Base-by-base conservation (phyloP, 1,139 yeast genomes). In the Lodderomyces metapsilosis region DNA sequence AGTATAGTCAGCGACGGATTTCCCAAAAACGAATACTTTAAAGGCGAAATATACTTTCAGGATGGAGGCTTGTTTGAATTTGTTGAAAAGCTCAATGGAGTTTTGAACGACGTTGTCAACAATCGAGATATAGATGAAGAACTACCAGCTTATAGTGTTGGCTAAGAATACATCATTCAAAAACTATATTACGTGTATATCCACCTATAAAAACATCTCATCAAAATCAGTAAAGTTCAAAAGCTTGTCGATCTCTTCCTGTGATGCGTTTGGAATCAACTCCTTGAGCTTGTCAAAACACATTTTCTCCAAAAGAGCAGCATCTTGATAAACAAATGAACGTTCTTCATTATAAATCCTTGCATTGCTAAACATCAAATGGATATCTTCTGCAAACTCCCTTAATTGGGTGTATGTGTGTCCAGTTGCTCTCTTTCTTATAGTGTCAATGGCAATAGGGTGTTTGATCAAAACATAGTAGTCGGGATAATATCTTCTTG, bases 291-390 rank as follows among this genome's bases (percentile, higher is more conserved):
- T 62, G 11, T 58, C 59, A 36, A 57, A 50, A 1, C 72, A 78
- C 43, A 78, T 59, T 10, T 67, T 62, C 57, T 88, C 92, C 51
- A 91, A 65, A 17, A 66, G 71, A 31, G 74, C 64, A 1, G 98
- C 95, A 63, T 89, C 96, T 45, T 79, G 75, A 53, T 82, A 87
- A 13, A 91, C 88, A 45, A 83, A 61, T 1, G 96, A 87, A 0
- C 95, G 96, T 58, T 87, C 96, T 55, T 88, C 94, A 55, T 91
- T 91, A 59, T 88, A 91, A n/a, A 79, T 77, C 48, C 83, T 74
- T 1, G 97, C 97, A 61, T 91, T 91, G 44, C 78, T 73, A 61
- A 87, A 86, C 79, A 91, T 86, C 52, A 82, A 72, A 50, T 83
- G 84, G 43, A 88, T 67, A 56, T 88, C 96, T 48, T 78, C 85